Base-by-base conservation (phyloP, 2,329 filamentous ascomycete species). In the Biscogniauxia mediterranea region DNA sequence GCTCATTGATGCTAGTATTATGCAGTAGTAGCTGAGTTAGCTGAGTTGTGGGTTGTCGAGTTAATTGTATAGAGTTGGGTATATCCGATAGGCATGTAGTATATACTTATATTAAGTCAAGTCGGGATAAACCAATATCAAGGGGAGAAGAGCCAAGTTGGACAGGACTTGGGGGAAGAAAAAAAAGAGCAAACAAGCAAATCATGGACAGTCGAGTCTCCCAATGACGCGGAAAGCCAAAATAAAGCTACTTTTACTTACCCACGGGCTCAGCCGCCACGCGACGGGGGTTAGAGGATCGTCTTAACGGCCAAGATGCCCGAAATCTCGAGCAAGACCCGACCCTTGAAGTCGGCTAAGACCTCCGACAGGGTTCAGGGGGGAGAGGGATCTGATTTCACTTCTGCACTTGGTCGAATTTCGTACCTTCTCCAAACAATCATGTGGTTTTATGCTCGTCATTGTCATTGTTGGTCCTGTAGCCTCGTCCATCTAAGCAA, bases 291-390 rank as follows among this genome's bases (percentile, higher is more conserved):
- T 5, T 46, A 11, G 38, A 46, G 38, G 38, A 46, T 46, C 38
- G 17, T 46, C 38, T 46, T 17, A 46, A 46, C 38, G 38, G 38
- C 38, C 38, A 46, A 46, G 38, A 46, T 46, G 38, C 17, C 38
- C 38, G 38, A 46, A 46, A 46, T 46, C 38, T 46, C 17, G 38
- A 46, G 38, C 38, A 46, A 46, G 38, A 46, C 38, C 28, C 38
- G 38, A 52, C 50, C 50, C 50, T 52, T 52, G 50, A 52, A 54
- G 25, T 54, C 52, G 28, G 52, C 17, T 32, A 54, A 54, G 23
- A 54, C 21, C 52, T 54, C 52, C 52, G 52, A 54, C 52, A 54
- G 52, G 52, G 52, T 54, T 54, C 52, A 54, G 28, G 52, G 52
- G 51, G 19, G 51, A 23, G 51, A 23, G 51, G 19, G 51, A 23